Base-by-base conservation (phyloP, 169 alveolate species). In the Plasmodium yoelii region DNA sequence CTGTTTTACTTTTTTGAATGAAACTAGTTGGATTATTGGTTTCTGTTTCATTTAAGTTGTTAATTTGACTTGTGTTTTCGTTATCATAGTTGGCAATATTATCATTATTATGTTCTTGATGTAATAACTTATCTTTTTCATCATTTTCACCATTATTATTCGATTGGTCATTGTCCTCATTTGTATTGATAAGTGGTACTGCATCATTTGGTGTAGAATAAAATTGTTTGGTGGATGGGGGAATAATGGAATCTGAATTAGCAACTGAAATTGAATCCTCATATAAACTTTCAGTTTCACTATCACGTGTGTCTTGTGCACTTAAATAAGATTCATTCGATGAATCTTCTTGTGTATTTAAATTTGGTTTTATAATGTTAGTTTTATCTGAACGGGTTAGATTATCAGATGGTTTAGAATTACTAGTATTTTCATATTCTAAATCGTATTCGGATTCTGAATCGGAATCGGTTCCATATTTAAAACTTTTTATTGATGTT, bases 1-100 rank as follows among this genome's bases (percentile, higher is more conserved):
- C 22, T 13, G 1, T 51, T 51, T 18, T 59, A n/a, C n/a, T 49
- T 39, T 44, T 67, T 55, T 82, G 65, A 59, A 82, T 46, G 26
- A 82, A 82, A 47, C 63, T 67, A 34, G 53, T 61, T 39, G 42
- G 26, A 5, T 53, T 47, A 1, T 42, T 9, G 10, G 6, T 56
- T 18, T 19, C 9, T 28, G 0, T 15, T 39, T 5, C 18, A 34
- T 56, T 57, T 10, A 44, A 15, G 19, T 9, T 56, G 26, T 15
- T 6, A 7, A 19, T 4, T 60, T 60, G 26, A 24, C 39, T 72
- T 39, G 8, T 34, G 1, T 61, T 42, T 39, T 47, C 15, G 24
- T 13, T 56, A 2, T 72, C 24, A 22, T 22, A 4, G 10, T 1
- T 8, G 1, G 13, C 26, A 28, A 18, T 5, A n/a, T 15, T 10